phyloP scores from a whole-genome alignment of 495 filamentous ascomycete species.

The Xylaria palmicola region DNA sequence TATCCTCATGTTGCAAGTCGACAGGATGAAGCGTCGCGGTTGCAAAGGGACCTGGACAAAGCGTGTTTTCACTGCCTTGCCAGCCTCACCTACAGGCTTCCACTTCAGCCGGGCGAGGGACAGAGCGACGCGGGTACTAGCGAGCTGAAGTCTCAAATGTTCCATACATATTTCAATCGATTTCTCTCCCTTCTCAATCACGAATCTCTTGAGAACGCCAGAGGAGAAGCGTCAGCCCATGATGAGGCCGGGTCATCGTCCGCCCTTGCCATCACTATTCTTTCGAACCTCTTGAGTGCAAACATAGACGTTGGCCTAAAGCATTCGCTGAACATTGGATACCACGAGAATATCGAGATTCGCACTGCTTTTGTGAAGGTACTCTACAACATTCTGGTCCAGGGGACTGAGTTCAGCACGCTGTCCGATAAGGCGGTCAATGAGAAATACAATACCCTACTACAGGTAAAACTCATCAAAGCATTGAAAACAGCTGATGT shows the following conservation, averaged over 20 bases:
- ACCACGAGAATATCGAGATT: slow-evolving; percentile 65
- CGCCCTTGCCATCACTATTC: slow-evolving; percentile 61
- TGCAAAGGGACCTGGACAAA: slow-evolving; percentile 62
- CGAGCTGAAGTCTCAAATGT: slow-evolving; percentile 63
- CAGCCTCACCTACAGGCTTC: slow-evolving; percentile 61
- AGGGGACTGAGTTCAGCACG: slow-evolving; percentile 66
- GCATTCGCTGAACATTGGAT: slow-evolving; percentile 62
- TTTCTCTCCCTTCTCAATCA: slow-evolving; percentile 61
- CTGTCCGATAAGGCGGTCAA: slow-evolving; percentile 61
- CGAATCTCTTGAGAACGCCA: slow-evolving; percentile 45
- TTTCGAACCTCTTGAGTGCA: slow-evolving; percentile 64
- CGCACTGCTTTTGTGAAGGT: slow-evolving; percentile 67
- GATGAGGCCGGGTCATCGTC: slow-evolving; percentile 50
- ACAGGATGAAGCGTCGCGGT: slow-evolving; percentile 51
- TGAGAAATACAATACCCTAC: slow-evolving; percentile 62
- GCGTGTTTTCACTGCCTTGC: slow-evolving; percentile 61
- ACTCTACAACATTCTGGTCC: slow-evolving; percentile 63
- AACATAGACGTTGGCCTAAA: slow-evolving; percentile 70
- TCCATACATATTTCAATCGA: slow-evolving; percentile 64
- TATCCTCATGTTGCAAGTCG: slow-evolving; percentile 25
- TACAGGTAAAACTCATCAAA: slow-evolving; percentile 45
- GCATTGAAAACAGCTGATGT: neutral
- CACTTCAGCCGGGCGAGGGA: slow-evolving; percentile 61
- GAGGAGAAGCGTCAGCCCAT: slow-evolving; percentile 32
- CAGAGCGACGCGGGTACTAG: slow-evolving; percentile 60